A percentile compares a stretch with the other conserved stretches of the same genome.
Evolutionary conservation across 495 filamentous ascomycete genomes (phyloP).

Genomic region (Hypomontagnella monticulosa): DNA sequence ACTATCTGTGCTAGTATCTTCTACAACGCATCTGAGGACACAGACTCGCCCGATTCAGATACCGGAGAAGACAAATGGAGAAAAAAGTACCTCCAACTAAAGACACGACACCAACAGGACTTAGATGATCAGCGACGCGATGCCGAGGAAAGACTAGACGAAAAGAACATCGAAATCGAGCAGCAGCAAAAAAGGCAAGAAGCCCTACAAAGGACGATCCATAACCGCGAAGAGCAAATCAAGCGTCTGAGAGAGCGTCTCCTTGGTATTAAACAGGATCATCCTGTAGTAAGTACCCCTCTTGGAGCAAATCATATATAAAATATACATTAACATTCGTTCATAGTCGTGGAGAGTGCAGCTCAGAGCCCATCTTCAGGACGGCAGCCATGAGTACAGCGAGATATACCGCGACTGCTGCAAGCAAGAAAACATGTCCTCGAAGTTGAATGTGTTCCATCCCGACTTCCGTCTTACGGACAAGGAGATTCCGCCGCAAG

Average conservation of each 20-base stretch:
- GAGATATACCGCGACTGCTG: slow-evolving; percentile 31
- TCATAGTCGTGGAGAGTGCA: slow-evolving; percentile 22
- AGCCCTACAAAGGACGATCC: too few relatives aligned
- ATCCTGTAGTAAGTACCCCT: neutral
- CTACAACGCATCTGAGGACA: neutral
- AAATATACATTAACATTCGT: neutral
- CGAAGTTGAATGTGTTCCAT: slow-evolving; percentile 27
- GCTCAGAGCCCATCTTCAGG: slow-evolving; percentile 11
- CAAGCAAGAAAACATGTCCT: slow-evolving; percentile 52
- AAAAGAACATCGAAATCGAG: too few relatives aligned
- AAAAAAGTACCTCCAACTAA: too few relatives aligned
- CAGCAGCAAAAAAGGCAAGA: too few relatives aligned
- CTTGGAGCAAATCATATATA: too few relatives aligned
- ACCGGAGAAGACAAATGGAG: too few relatives aligned
- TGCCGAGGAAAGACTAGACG: neutral
- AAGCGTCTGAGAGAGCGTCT: too few relatives aligned
- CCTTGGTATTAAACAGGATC: too few relatives aligned
- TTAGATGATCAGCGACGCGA: too few relatives aligned
- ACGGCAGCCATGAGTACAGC: neutral
- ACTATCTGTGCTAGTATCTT: neutral
- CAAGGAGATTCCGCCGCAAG: neutral
- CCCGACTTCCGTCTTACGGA: slow-evolving; percentile 36
- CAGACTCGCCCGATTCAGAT: too few relatives aligned
- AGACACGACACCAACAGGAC: too few relatives aligned
- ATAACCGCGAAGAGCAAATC: too few relatives aligned